Conservation (phyloP, 495 filamentous ascomycete species). For the Xylaria venustula region DNA sequence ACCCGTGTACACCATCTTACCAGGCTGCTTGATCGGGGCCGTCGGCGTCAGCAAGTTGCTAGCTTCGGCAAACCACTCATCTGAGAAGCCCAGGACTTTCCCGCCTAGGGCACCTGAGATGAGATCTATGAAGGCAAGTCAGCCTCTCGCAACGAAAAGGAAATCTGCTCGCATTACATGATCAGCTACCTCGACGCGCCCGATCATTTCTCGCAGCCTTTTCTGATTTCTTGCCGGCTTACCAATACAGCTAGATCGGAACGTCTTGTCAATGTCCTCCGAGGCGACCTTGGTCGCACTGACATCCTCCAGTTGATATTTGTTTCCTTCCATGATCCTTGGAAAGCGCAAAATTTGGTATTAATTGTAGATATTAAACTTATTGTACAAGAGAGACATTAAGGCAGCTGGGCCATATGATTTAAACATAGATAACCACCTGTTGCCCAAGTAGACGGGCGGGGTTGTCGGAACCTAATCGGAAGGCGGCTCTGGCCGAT, state of each 20-base stretch:
- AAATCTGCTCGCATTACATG: background rate
- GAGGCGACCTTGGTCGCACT: conserved; percentile 48
- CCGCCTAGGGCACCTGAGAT: conserved; percentile 72
- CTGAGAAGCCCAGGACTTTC: conserved; percentile 71
- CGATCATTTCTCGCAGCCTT: background rate
- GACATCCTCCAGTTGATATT: conserved; percentile 48
- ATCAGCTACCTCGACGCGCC: background rate
- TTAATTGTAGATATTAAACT: background rate
- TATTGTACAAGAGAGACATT: background rate
- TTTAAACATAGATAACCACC: background rate
- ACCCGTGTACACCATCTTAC: conserved; percentile 80
- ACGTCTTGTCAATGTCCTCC: conserved; percentile 67
- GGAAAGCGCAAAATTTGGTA: background rate
- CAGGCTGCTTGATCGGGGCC: conserved; percentile 71
- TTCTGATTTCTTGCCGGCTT: conserved; percentile 24
- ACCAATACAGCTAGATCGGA: conserved; percentile 70
- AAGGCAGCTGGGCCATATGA: background rate
- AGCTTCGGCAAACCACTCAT: conserved; percentile 88
- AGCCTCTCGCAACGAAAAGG: conserved; percentile 5
- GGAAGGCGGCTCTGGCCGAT: conserved; percentile 8
- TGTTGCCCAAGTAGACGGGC: background rate
- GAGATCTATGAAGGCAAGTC: conserved; percentile 56
- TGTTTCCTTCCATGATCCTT: conserved; percentile 27
- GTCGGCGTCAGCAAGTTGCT: conserved; percentile 74
- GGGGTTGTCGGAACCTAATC: conserved; percentile 2